Evolutionary conservation across 768 basidiomycete species (phyloP), one percentile per base, ranked within the genome.

Genomic region (Serendipita sp.): DNA sequence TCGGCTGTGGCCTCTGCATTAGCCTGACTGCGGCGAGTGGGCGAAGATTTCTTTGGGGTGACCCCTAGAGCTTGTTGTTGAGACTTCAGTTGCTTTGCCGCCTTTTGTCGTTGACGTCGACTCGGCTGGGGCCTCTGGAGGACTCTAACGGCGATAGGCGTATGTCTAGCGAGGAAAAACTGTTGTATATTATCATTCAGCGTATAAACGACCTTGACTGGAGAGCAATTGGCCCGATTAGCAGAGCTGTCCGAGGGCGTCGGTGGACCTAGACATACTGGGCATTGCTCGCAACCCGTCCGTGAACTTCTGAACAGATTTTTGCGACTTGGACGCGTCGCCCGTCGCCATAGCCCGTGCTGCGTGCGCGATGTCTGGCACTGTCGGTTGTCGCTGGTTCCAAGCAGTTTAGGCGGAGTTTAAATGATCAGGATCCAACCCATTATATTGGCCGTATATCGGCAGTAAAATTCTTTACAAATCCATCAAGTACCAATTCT

Each of bases 111-210:
- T 37, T 60, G 56, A 60, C 56, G 56, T 38, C 56, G 28, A n/a
- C 28, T 30, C 11, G 56, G 56, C 37, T 60, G 16, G 8, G 56
- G 30, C 18, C 11, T 16, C 16, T 60, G 28, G 56, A 60, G 8
- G 30, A 60, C n/a, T 8, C 56, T 24, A 30, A 60, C 56, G 11
- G 56, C 56, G 34, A 60, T 60, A 37, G 56, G 56, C 10, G 56
- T 60, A 35, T 60, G 56, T 60, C 56, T 28, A 3, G 56, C 56
- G 2, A 60, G 56, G 37, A 60, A 60, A 60, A 60, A 60, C 18
- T 60, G 56, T n/a, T 60, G 56, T 30, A 60, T 60, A 60, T 60
- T 60, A 35, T 60, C 56, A 60, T 60, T 60, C 28, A 60, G 56
- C 8, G 56, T 60, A 60, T 60, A 60, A n/a, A 60, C 56, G 28